phyloP scores from a whole-genome alignment of 2,329 filamentous ascomycete genomes.

The Neonectria neomacrospora region DNA sequence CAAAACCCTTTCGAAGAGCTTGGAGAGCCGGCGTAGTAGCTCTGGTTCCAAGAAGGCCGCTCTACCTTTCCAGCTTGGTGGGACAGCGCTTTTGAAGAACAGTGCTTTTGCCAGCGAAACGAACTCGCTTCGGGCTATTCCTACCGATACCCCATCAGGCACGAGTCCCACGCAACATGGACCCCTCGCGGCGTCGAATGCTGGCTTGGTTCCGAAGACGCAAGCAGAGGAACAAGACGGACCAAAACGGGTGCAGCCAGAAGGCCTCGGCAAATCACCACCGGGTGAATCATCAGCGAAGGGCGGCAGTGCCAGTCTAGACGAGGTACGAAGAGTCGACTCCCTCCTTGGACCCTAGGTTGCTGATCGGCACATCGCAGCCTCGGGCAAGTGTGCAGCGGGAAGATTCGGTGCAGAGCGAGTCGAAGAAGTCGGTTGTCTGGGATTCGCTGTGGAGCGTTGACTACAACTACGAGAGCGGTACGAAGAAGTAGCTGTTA shows the following conservation, averaged over 20 bases:
- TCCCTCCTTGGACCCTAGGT: conserved; percentile 60
- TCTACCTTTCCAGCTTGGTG: conserved; percentile 62
- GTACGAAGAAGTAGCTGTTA: conserved; percentile 41
- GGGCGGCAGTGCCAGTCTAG: conserved; percentile 39
- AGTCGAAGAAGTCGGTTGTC: conserved; percentile 64
- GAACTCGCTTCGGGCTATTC: conserved; percentile 64
- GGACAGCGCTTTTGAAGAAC: conserved; percentile 58
- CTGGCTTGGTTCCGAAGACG: conserved; percentile 31
- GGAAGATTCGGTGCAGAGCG: conserved; percentile 54
- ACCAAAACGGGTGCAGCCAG: conserved; percentile 34
- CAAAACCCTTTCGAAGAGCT: conserved; percentile 83
- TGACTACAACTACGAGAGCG: conserved; percentile 66
- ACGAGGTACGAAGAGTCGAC: conserved; percentile 67
- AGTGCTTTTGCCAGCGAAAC: conserved; percentile 68
- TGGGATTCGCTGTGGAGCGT: conserved; percentile 73
- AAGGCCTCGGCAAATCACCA: conserved; percentile 35
- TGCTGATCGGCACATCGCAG: conserved; percentile 48
- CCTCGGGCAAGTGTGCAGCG: conserved; percentile 48
- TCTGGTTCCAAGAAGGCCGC: conserved; percentile 81
- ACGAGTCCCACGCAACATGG: conserved; percentile 55
- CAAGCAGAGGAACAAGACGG: conserved; percentile 22
- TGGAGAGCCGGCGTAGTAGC: conserved; percentile 92
- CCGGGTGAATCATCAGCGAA: conserved; percentile 44
- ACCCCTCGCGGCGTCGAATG: conserved; percentile 38
- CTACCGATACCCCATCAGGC: conserved; percentile 54